A percentile compares a stretch with the other conserved stretches of the same genome.
Evolutionary conservation across 352 stramenopile species (phyloP).

Genomic region (Chrysophaeum taylorii): DNA sequence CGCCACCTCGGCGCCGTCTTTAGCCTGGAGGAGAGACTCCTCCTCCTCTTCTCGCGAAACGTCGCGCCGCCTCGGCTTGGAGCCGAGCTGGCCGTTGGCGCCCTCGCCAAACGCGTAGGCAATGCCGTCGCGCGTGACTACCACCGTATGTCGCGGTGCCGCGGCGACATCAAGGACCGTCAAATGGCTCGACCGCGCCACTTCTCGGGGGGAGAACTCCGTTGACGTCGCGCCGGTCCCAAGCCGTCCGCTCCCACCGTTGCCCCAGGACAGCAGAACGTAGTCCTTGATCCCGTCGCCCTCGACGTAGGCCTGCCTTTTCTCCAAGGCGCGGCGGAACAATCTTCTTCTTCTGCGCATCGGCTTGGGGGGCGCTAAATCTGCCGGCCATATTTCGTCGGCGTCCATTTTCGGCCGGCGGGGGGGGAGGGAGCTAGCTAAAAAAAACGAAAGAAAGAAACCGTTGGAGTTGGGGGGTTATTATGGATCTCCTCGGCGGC

Average conservation of each 20-base stretch:
- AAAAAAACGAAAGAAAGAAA: no score
- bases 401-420: no score
- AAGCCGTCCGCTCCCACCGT: background rate
- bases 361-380: no score
- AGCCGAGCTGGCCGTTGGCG: constrained; percentile 15
- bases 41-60: no score
- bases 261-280: background rate
- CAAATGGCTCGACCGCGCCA: no score
- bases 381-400: no score
- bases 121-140: constrained; percentile 21
- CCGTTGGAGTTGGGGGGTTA: no score
- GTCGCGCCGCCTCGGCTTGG: background rate
- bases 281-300: constrained; percentile 20
- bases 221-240: background rate
- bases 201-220: background rate
- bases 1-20: no score
- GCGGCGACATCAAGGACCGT: constrained; percentile 22
- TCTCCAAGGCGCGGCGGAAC: background rate
- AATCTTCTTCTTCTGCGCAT: no score
- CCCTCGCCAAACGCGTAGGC: constrained; percentile 20
- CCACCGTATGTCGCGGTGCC: constrained; percentile 25
- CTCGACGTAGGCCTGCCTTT: constrained; percentile 15
- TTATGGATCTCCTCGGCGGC: no score
- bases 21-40: background rate
- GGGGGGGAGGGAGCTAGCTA: no score